Conservation (phyloP, 2,329 filamentous ascomycete species). For the Myriangium duriaei region DNA sequence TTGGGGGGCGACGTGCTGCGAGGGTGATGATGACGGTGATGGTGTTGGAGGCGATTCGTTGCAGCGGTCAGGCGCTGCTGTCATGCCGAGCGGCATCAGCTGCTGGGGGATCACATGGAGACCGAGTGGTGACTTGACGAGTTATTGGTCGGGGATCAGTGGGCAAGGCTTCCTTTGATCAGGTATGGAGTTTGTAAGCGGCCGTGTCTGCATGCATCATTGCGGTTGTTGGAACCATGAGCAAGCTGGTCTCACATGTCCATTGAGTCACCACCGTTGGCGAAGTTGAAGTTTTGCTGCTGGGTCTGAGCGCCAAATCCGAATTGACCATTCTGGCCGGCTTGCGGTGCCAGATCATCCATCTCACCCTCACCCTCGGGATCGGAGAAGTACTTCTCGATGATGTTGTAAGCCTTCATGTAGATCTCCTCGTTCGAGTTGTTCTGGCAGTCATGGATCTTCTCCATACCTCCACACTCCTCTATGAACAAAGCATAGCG, state of each 20-base stretch:
- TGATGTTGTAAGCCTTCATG: conserved; percentile 99
- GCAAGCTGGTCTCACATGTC: conserved; percentile 39
- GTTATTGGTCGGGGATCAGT: no score
- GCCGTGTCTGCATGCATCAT: background rate
- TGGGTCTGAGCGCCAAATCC: conserved; percentile 63
- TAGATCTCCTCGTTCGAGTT: conserved; percentile 99
- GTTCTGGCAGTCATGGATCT: conserved; percentile 99
- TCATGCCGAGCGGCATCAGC: no score
- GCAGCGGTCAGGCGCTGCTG: no score
- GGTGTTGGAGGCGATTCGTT: conserved; percentile 3
- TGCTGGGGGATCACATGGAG: no score
- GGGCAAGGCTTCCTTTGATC: no score
- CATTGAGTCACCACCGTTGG: conserved; percentile 61
- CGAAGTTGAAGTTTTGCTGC: conserved; percentile 87
- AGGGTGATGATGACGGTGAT: no score
- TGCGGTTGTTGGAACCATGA: background rate
- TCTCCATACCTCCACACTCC: conserved; percentile 98
- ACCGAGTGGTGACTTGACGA: no score
- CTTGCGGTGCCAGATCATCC: conserved; percentile 63
- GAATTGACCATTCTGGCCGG: conserved; percentile 63
- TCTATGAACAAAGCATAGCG: conserved; percentile 96
- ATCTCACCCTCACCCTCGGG: conserved; percentile 80
- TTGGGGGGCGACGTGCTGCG: background rate
- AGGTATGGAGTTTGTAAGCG: no score
- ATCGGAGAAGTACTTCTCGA: conserved; percentile 99